Percentiles rank a stretch among this genome's conserved stretches.
phyloP scores from a whole-genome alignment of 192 early-diverging fungal species.

The Chytriomyces sp. region DNA sequence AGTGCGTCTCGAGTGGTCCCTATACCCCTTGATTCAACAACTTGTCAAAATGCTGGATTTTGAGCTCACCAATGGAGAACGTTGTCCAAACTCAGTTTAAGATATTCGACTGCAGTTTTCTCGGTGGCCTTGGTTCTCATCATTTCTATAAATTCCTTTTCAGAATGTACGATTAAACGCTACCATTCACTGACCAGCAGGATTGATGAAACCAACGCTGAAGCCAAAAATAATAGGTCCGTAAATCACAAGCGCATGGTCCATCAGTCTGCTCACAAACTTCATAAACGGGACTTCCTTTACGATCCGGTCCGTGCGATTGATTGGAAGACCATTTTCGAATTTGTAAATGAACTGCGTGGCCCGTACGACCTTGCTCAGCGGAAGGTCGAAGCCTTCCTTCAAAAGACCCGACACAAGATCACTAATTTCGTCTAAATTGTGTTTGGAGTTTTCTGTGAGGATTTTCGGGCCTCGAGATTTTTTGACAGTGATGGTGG shows the following conservation, averaged over 20 bases:
- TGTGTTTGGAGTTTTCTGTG: too few species aligned
- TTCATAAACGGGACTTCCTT: slow-evolving; percentile 2
- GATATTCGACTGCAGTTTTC: slow-evolving; percentile 42
- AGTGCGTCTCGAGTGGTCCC: slow-evolving; percentile 40
- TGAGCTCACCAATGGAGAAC: slow-evolving; percentile 48
- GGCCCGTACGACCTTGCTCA: background rate
- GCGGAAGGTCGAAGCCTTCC: slow-evolving; percentile 16
- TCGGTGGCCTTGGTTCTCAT: slow-evolving; percentile 35
- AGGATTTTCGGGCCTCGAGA: too few species aligned
- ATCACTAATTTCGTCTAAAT: slow-evolving; percentile 22
- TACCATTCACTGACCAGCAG: background rate
- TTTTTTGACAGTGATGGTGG: background rate
- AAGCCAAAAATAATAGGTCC: slow-evolving; percentile 19
- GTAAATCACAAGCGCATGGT: slow-evolving; percentile 19
- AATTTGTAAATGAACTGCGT: slow-evolving; percentile 21
- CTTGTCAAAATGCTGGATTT: too few species aligned
- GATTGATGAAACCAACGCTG: slow-evolving; percentile 8
- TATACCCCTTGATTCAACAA: too few species aligned
- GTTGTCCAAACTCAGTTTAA: slow-evolving; percentile 37
- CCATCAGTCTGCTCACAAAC: slow-evolving; percentile 12
- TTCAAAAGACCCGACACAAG: slow-evolving; percentile 7
- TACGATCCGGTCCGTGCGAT: slow-evolving; percentile 15
- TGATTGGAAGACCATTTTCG: slow-evolving; percentile 25
- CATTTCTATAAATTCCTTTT: background rate
- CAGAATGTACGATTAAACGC: background rate